Evolutionary conservation across 768 basidiomycete genomes (phyloP).

Genomic region (Termitomyces sp.): DNA sequence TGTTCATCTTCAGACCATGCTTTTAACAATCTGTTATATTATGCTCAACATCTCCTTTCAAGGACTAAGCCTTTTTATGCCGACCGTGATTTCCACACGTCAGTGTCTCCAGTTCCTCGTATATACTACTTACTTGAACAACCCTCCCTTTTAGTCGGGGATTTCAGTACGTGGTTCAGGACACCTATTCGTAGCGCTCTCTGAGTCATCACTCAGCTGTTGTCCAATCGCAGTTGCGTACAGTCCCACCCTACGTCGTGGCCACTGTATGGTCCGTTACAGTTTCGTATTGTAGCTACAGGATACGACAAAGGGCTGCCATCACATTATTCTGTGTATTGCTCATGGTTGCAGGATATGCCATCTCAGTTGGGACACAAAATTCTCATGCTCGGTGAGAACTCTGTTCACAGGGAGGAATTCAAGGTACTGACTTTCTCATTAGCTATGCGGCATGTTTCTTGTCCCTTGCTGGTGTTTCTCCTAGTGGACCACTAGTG

Average conservation of each 20-base stretch:
- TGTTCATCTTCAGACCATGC: constrained; percentile 11
- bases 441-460: constrained; percentile 46
- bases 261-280: constrained; percentile 37
- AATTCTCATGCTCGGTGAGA: constrained; percentile 33
- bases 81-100: constrained; percentile 43
- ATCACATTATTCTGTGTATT: constrained; percentile 31
- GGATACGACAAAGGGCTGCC: constrained; percentile 30
- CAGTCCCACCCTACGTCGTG: constrained; percentile 46
- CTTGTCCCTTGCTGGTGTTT: constrained; percentile 35
- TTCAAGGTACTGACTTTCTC: constrained; percentile 8
- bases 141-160: constrained; percentile 10
- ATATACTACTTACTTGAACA: too few species aligned
- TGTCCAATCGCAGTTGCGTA: constrained; percentile 43
- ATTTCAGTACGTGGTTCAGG: constrained; percentile 20
- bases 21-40: constrained; percentile 19
- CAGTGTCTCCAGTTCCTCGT: constrained; percentile 16
- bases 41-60: constrained; percentile 28
- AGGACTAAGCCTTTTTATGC: constrained; percentile 26
- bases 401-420: neutral
- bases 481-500: constrained; percentile 32
- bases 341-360: constrained; percentile 40
- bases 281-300: constrained; percentile 31
- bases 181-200: neutral
- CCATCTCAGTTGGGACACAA: constrained; percentile 37
- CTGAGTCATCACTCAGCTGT: constrained; percentile 26